These are phyloP conservation scores for Pseudogymnoascus sp. DNA, from an alignment of 2,329 filamentous ascomycete species.

Conservation along the genomic window DNA sequence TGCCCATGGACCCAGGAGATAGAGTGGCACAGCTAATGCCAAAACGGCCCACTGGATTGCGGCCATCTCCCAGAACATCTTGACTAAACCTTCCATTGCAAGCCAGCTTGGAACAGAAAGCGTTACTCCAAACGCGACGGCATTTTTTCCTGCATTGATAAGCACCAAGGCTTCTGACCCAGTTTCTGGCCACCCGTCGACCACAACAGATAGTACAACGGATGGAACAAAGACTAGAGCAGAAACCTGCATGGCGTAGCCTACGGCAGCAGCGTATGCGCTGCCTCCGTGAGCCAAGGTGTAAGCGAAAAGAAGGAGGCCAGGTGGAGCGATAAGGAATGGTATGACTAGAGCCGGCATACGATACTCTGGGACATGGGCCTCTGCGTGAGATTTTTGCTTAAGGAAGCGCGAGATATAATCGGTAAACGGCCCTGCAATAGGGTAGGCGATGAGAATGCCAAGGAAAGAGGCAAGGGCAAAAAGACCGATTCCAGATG, in stretches of 20 bases:
- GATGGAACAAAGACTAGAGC: constrained; percentile 30
- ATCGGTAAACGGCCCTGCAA: constrained; percentile 26
- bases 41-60: constrained; percentile 31
- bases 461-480: constrained; percentile 29
- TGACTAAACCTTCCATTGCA: constrained; percentile 24
- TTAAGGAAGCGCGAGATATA: constrained; percentile 30
- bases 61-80: constrained; percentile 32
- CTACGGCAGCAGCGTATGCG: constrained; percentile 25
- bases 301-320: constrained; percentile 30
- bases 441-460: constrained; percentile 23
- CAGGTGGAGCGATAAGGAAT: constrained; percentile 30
- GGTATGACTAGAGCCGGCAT: constrained; percentile 34
- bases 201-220: constrained; percentile 30
- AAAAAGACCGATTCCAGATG: constrained; percentile 23
- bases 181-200: constrained; percentile 28
- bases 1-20: constrained; percentile 24
- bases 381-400: constrained; percentile 26
- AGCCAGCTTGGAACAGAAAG: constrained; percentile 23
- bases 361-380: constrained; percentile 35
- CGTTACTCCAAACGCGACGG: constrained; percentile 21
- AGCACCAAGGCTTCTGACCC: constrained; percentile 31
- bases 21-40: constrained; percentile 27
- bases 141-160: constrained; percentile 29
- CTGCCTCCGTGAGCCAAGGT: constrained; percentile 23
- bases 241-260: constrained; percentile 26